Evolutionary conservation across 2,329 filamentous ascomycete species (phyloP), one percentile per base, ranked within the genome.

Genomic region (Botrytis paeoniae): DNA sequence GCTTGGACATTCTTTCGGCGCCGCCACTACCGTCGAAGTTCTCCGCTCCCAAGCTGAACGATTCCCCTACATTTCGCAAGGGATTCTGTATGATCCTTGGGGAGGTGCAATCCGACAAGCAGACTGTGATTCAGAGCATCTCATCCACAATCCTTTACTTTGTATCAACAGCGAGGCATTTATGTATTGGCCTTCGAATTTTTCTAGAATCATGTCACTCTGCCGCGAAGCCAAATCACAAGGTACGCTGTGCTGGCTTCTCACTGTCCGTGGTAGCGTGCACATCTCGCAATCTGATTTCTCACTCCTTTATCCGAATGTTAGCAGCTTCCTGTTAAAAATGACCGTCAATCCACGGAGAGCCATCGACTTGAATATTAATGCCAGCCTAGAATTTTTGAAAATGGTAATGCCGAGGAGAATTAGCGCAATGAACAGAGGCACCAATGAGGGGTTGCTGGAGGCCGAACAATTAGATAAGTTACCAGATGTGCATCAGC

Each of bases 221-320:
- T 87, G 89, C 79, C 81, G 85, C 37, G 89, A 92, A 80, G 86
- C 84, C 5, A 84, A 82, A 57, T 83, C 83, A 16, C 82, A 84
- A 14, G 84, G 84, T 18, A 81, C 81, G 3, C 81, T 83, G 2
- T 84, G 83, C 63, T 88, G 86, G 85, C 85, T 87, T 80, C 80
- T 86, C 78, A 85, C 85, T 39, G 83, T 87, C 69, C 83, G 84
- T 54, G 90, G 90, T 39, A 90, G 89, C 1, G 87, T 91, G 1
- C 89, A 92, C 78, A 83, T 92, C 43, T 88, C 86, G 8, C 89
- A 92, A 79, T 89, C 87, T 2, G 90, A 92, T 80, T 92, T 92
- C 78, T 87, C 88, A 2, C 81, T 92, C 2, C 81, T 92, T 29
- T 92, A 92, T 77, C 88, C 86, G 6, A 84, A 85, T 59, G 83